Evolutionary conservation across 768 basidiomycete genomes (phyloP).

Genomic region (Leccinum truebloodii): DNA sequence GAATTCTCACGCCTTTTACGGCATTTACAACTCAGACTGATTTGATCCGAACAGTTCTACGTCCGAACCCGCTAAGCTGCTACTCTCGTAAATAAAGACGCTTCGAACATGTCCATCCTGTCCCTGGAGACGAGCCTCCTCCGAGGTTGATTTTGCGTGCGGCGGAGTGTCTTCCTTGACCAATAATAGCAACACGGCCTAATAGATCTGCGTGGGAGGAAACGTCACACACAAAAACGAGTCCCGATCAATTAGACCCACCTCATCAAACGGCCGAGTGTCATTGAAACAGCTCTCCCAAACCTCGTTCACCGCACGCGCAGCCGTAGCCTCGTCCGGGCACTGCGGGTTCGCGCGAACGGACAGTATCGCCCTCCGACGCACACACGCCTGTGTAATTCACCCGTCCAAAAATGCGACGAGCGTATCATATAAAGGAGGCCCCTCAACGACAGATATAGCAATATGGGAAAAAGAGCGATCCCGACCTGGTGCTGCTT

Average conservation of each 20-base stretch:
- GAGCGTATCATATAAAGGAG: conserved; percentile 3
- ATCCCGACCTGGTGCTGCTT: conserved; percentile 89
- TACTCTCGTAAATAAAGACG: not conserved
- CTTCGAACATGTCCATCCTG: not conserved
- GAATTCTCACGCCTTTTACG: conserved; percentile 24
- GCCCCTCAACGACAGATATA: conserved; percentile 15
- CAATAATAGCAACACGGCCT: conserved; percentile 12
- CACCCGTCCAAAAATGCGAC: conserved; percentile 10
- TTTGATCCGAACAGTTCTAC: not conserved
- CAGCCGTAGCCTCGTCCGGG: conserved; percentile 72
- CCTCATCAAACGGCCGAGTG: conserved; percentile 97
- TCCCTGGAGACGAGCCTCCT: conserved; percentile 13
- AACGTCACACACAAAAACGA: not conserved
- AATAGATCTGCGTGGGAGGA: conserved; percentile 36
- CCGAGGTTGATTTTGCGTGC: not conserved
- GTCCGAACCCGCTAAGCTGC: not conserved
- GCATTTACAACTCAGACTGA: conserved; percentile 16
- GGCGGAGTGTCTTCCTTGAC: not conserved
- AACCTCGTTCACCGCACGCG: conserved; percentile 91
- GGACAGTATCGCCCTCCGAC: conserved; percentile 81
- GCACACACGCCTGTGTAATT: conserved; percentile 73
- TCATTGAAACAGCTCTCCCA: conserved; percentile 97
- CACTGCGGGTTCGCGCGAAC: conserved; percentile 82
- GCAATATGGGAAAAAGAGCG: conserved; percentile 5
- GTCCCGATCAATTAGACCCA: conserved; percentile 31